Percentiles rank a stretch among this genome's conserved stretches.
These are phyloP conservation scores for Hortiboletus flavorubellus DNA, from an alignment of 768 basidiomycete species.

Conservation along the genomic window DNA sequence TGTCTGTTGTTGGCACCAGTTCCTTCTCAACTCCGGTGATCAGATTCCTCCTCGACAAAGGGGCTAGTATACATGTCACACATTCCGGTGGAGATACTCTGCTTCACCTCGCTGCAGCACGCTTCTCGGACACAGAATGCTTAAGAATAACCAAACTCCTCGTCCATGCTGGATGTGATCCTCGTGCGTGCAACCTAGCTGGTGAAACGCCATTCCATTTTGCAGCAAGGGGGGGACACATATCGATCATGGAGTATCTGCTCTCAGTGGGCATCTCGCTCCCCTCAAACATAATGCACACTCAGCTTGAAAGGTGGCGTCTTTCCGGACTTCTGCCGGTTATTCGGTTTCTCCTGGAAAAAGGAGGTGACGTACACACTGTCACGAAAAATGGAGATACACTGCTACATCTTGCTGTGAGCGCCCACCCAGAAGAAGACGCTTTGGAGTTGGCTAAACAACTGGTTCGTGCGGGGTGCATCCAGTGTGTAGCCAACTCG, in stretches of 20 bases:
- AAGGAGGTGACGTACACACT: background rate
- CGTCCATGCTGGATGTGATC: background rate
- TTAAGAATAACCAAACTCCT: background rate
- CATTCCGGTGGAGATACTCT: background rate
- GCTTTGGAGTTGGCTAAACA: background rate
- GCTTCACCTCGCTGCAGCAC: background rate
- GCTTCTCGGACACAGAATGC: background rate
- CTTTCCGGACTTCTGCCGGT: too few species aligned
- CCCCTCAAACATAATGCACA: background rate
- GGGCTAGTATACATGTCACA: background rate
- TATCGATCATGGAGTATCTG: background rate
- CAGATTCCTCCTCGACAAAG: background rate
- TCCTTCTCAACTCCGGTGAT: background rate
- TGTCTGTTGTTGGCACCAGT: fast-evolving
- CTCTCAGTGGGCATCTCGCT: background rate
- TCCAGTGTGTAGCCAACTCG: background rate
- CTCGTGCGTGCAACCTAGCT: background rate
- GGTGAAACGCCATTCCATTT: background rate
- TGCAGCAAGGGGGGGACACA: background rate
- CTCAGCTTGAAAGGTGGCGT: background rate
- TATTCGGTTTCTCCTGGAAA: background rate
- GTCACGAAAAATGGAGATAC: background rate
- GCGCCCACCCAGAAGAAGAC: background rate
- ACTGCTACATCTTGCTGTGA: background rate
- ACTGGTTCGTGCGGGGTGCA: background rate